phyloP scores from a whole-genome alignment of 441 rosid species.

The Aleurites moluccanus region DNA sequence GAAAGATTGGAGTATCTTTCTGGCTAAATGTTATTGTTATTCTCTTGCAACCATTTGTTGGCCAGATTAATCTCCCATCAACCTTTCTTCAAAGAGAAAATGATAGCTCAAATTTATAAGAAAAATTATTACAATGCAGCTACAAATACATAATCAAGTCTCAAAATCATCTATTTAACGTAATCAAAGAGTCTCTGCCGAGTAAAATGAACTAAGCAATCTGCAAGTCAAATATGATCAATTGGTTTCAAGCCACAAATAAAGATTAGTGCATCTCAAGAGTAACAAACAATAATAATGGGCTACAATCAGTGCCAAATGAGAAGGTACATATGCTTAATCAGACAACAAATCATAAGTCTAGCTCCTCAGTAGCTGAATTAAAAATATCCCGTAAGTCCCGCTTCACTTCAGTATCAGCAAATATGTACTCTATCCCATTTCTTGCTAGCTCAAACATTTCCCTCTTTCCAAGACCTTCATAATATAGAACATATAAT shows the following conservation, averaged over 20 bases:
- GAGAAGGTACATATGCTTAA: constrained; percentile 2
- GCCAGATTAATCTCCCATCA: background rate
- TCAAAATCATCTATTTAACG: background rate
- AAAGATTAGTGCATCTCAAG: constrained; percentile 3
- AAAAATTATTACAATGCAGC: background rate
- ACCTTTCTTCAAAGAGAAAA: background rate
- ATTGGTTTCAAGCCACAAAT: background rate
- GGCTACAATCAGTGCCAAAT: constrained; percentile 7
- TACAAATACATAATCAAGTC: background rate
- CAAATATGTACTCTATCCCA: constrained; percentile 71
- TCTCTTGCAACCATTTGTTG: too few relatives aligned
- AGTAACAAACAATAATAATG: constrained; percentile 3
- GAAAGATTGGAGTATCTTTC: too few relatives aligned
- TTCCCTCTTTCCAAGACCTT: constrained; percentile 68
- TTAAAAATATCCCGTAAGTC: constrained; percentile 49
- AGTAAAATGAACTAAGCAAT: background rate
- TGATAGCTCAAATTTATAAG: background rate
- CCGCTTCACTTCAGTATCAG: constrained; percentile 61
- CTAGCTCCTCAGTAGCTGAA: constrained; percentile 38
- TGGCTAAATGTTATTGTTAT: too few relatives aligned
- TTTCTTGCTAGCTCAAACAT: constrained; percentile 50
- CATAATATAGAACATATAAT: background rate
- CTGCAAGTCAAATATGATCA: background rate
- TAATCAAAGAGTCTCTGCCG: background rate
- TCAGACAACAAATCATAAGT: constrained; percentile 26